phyloP scores from a whole-genome alignment of 1,284 basidiomycete genomes.

The Rhodotorula sp. region DNA sequence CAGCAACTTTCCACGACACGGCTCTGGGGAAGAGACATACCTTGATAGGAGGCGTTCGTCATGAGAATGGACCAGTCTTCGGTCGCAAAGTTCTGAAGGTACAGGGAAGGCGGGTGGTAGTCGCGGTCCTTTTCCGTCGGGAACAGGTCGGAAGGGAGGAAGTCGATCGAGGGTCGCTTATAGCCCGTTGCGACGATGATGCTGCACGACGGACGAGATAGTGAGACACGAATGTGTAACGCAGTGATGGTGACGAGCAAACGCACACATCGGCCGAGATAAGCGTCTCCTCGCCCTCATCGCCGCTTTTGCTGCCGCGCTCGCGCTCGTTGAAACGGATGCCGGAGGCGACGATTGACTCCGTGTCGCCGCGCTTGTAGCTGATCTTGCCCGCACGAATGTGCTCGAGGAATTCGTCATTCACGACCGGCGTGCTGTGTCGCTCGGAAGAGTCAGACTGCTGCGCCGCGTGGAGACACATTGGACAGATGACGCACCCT shows the following conservation, averaged over 20 bases:
- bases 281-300: conserved; percentile 50
- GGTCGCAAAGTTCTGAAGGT: conserved; percentile 65
- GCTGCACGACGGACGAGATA: background rate
- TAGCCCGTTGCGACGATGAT: conserved; percentile 66
- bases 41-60: conserved; percentile 60
- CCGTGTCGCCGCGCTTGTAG: conserved; percentile 62
- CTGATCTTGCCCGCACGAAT: conserved; percentile 58
- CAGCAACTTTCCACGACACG: too few relatives aligned
- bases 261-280: conserved; percentile 58
- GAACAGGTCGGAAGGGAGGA: conserved; percentile 63
- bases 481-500: conserved; percentile 47
- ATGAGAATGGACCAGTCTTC: conserved; percentile 62
- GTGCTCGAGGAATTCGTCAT: conserved; percentile 60
- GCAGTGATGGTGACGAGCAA: background rate
- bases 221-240: background rate
- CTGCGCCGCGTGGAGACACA: background rate
- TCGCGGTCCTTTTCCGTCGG: conserved; percentile 48
- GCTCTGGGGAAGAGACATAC: background rate
- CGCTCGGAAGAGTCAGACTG: conserved; percentile 38
- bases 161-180: conserved; percentile 60
- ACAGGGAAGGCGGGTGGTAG: conserved; percentile 59
- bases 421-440: conserved; percentile 57
- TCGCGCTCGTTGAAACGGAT: conserved; percentile 52
- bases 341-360: conserved; percentile 56
- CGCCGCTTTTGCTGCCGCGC: conserved; percentile 46